Evolutionary conservation across 495 filamentous ascomycete genomes (phyloP), one percentile per base, ranked within the genome.

Genomic region (Penicillium maclennaniae): DNA sequence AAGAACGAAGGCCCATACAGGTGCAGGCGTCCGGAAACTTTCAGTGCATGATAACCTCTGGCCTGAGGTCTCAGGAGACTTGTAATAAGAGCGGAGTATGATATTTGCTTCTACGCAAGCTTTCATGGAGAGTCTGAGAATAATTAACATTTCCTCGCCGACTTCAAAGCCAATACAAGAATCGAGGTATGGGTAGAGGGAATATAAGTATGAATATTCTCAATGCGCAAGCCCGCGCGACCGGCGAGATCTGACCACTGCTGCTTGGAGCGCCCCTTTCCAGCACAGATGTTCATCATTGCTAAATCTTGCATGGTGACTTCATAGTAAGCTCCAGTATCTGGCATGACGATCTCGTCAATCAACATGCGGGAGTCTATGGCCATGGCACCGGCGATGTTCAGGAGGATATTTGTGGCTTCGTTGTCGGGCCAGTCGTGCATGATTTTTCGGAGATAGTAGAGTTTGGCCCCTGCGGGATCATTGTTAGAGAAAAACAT

Each of bases 221-320:
- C 51, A 23, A 80, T 47, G 21, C 55, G 61, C 39, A 84, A 54
- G 1, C 78, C 79, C 1, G 70, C 73, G 7, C 45, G 45, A 4
- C 59, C 57, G 21, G 76, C 50, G 16, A 83, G 54, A 8, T 53
- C 47, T 25, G 60, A 26, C 76, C 77, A 83, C 49, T 77, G 69
- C 48, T 41, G 52, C 31, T n/a, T 42, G 12, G 69, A 66, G 4
- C 71, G 63, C 60, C 70, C 69, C 42, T 63, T 67, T 9, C 65
- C 67, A 15, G 63, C 69, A 39, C 70, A 62, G 3, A 28, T 27
- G 12, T 59, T 46, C 66, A 77, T 70, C 72, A 77, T 69, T 0
- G 55, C 43, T 3, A 79, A 23, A 58, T 78, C 75, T 0, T 62
- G 49, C 55, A 64, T 50, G 1, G 66, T 62, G 1, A 59, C 54